Conservation (phyloP, 1,284 basidiomycete genomes). For the Cryptococcus maquisensis region DNA sequence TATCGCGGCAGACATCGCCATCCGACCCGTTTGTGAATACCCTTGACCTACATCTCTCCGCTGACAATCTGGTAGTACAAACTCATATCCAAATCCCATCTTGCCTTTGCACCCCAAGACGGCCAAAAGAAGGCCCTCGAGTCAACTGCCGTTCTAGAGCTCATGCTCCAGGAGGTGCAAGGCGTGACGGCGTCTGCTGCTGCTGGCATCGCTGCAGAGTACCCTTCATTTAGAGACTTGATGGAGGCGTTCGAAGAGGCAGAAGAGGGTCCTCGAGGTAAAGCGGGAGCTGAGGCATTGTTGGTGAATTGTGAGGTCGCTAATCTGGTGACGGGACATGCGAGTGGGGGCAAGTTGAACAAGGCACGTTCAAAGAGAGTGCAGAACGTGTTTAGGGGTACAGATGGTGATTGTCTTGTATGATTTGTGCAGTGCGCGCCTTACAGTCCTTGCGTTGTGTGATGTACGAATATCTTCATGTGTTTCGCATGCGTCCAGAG, state of each 20-base stretch:
- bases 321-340: background rate
- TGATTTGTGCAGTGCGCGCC: too few relatives aligned
- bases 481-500: too few relatives aligned
- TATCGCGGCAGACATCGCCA: conserved; percentile 44
- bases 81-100: conserved; percentile 44
- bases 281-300: conserved; percentile 25
- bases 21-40: conserved; percentile 40
- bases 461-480: too few relatives aligned
- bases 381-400: background rate
- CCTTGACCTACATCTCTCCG: background rate
- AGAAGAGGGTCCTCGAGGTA: conserved; percentile 24
- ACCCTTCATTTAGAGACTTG: conserved; percentile 33
- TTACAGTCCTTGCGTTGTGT: too few relatives aligned
- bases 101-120: conserved; percentile 42
- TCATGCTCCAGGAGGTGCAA: conserved; percentile 47
- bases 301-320: conserved; percentile 38
- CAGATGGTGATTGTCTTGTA: too few relatives aligned
- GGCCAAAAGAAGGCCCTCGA: conserved; percentile 23
- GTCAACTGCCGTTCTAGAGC: conserved; percentile 32
- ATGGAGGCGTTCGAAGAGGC: conserved; percentile 41
- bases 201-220: conserved; percentile 30
- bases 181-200: conserved; percentile 44
- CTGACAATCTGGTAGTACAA: conserved; percentile 31
- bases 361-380: conserved; percentile 21
- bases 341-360: conserved; percentile 31